Conservation (phyloP, 371 early-diverging fungal genomes). For the Mucor indicus region DNA sequence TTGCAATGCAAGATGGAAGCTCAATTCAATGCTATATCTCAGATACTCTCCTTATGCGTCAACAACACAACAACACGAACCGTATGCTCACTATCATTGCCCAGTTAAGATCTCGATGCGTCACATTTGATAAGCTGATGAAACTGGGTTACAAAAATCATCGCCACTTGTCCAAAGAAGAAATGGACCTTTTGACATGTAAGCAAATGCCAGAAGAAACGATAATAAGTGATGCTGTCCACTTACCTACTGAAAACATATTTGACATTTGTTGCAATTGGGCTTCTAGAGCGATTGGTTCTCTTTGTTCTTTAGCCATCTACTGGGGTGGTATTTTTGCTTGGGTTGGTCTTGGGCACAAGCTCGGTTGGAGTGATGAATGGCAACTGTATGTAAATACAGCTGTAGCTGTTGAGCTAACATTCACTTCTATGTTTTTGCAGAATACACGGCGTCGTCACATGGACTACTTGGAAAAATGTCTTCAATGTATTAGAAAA, state of each 20-base stretch:
- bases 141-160: background rate
- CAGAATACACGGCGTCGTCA: constrained; percentile 25
- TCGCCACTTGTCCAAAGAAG: background rate
- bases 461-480: constrained; percentile 15
- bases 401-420: constrained; percentile 19
- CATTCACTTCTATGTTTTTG: constrained; percentile 20
- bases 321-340: constrained; percentile 15
- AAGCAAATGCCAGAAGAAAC: constrained; percentile 1
- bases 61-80: constrained; percentile 13
- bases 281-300: constrained; percentile 12
- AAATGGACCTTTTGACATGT: background rate
- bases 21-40: constrained; percentile 22
- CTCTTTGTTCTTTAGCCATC: constrained; percentile 4
- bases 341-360: constrained; percentile 18
- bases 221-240: constrained; percentile 11
- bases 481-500: constrained; percentile 2
- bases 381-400: constrained; percentile 20
- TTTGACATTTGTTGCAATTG: constrained; percentile 15
- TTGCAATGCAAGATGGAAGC: constrained; percentile 19
- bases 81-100: constrained; percentile 7
- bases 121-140: constrained; percentile 5
- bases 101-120: constrained; percentile 9
- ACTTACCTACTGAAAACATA: constrained; percentile 11
- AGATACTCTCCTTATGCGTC: constrained; percentile 26
- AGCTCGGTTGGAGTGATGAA: constrained; percentile 9